Evolutionary conservation across 495 filamentous ascomycete species (phyloP), one percentile per base, ranked within the genome.

Genomic region (Elaphomyces granulatus): DNA sequence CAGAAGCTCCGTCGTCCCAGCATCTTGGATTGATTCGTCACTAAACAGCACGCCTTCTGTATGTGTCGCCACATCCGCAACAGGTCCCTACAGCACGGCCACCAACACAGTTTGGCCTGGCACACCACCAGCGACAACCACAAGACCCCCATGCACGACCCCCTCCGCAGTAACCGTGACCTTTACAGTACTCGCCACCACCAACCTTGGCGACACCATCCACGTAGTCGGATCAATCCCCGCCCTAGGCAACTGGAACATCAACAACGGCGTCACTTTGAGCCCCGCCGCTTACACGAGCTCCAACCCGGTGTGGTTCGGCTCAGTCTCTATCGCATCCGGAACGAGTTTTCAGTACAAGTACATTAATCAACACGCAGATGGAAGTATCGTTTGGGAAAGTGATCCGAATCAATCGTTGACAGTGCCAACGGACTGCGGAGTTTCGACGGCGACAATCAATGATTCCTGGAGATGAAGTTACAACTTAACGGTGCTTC

Each of bases 271-370:
- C 0, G 34, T 80, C 1, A 47, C 70, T 0, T 57, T 83, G 15
- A 67, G 58, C 20, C 67, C 78, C 2, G 52, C 48, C 16, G 39
- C 59, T 3, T 83, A 82, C 45, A 73, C 71, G 1, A 43, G 42
- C 7, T 64, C 46, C 40, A 64, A 80, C 45, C 71, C 71, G 2
- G 40, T 77, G 8, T 83, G 79, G 79, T 66, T 41, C 33, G 68
- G 53, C 1, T 70, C 68, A 0, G 45, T 79, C 3, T 54, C 49
- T 2, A 45, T 83, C 2, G 52, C 66, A 0, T 66, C 67, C 0
- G 76, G 78, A 1, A 56, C 59, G 32, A 49, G 44, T 4, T 63
- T 85, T 20, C 44, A 77, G 53, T 84, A 83, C 50, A 85, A 84
- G 59, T 87, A 72, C 47, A 72, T 84, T 42, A 67, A 68, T 6